Evolutionary conservation across 2,329 filamentous ascomycete genomes (phyloP).

Genomic region (Botryosphaeria agaves): DNA sequence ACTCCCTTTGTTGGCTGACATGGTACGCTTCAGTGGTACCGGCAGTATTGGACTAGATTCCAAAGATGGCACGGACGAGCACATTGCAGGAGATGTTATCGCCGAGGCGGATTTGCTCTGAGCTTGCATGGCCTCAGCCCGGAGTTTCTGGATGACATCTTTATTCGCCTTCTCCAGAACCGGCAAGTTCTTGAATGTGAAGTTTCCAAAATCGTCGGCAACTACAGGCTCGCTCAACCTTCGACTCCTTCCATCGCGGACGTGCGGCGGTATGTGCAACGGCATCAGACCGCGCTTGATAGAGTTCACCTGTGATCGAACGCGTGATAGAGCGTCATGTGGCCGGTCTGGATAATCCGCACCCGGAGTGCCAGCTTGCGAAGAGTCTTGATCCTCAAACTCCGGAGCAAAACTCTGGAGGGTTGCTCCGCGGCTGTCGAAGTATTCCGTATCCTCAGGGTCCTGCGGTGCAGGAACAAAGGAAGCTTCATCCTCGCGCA

Average conservation of each 20-base stretch:
- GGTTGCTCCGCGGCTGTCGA: conserved; percentile 80
- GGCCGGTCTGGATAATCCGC: conserved; percentile 76
- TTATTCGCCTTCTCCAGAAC: conserved; percentile 98
- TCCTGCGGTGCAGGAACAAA: conserved; percentile 89
- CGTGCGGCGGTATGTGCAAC: conserved; percentile 88
- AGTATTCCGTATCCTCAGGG: conserved; percentile 95
- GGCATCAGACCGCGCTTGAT: conserved; percentile 89
- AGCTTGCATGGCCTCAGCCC: conserved; percentile 70
- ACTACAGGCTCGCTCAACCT: conserved; percentile 79
- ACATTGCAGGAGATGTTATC: conserved; percentile 18
- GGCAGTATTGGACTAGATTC: conserved; percentile 76
- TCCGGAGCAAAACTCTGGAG: conserved; percentile 87
- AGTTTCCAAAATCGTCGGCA: conserved; percentile 87
- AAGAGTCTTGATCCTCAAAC: conserved; percentile 73
- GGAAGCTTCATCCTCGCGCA: conserved; percentile 89
- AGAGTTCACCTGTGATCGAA: conserved; percentile 67
- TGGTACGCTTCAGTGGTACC: conserved; percentile 61
- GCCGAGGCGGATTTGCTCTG: conserved; percentile 32
- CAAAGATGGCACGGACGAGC: conserved; percentile 44
- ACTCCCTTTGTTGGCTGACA: conserved; percentile 64
- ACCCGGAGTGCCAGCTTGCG: conserved; percentile 49
- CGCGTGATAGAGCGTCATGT: conserved; percentile 83
- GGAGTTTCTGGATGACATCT: conserved; percentile 90
- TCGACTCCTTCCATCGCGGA: conserved; percentile 75
- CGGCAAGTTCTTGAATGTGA: conserved; percentile 92